Evolutionary conservation across 225 moss, liverwort and hornwort species (phyloP).

Genomic region (Marchantia paleacea): DNA sequence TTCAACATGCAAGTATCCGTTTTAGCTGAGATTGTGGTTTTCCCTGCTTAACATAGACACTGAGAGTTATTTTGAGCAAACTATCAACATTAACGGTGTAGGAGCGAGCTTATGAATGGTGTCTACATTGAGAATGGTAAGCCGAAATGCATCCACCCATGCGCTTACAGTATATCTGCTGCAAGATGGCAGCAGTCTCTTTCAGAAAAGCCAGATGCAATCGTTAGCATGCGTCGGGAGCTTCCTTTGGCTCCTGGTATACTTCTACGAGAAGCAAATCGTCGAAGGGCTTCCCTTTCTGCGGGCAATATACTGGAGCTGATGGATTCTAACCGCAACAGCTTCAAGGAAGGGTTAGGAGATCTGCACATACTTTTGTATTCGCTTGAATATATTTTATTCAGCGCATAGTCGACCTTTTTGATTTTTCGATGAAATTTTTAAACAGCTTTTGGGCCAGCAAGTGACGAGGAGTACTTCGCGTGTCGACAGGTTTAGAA

Average conservation of each 20-base stretch:
- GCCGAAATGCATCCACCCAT: constrained; percentile 17
- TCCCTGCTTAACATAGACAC: background rate
- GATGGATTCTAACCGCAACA: constrained; percentile 39
- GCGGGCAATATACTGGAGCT: constrained; percentile 75
- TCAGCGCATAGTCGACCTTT: too few species aligned
- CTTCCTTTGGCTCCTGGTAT: constrained; percentile 87
- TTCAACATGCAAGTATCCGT: background rate
- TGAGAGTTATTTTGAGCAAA: background rate
- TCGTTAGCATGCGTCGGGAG: constrained; percentile 54
- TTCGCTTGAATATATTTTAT: background rate
- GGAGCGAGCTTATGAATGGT: background rate
- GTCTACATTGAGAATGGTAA: background rate
- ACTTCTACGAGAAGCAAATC: constrained; percentile 83
- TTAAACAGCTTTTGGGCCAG: background rate
- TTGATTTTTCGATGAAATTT: too few species aligned
- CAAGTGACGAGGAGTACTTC: background rate
- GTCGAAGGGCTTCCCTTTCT: constrained; percentile 84
- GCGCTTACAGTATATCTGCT: constrained; percentile 33
- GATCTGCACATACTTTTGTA: background rate
- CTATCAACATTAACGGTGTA: background rate
- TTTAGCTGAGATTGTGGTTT: background rate
- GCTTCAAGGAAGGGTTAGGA: constrained; percentile 46
- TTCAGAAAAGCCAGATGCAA: constrained; percentile 50
- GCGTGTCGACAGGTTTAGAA: constrained; percentile 30
- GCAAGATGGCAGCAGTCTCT: constrained; percentile 60